These are phyloP conservation scores for Acanthamoeba lugdunensis DNA, from an alignment of 208 protist species.

Conservation along the genomic window DNA sequence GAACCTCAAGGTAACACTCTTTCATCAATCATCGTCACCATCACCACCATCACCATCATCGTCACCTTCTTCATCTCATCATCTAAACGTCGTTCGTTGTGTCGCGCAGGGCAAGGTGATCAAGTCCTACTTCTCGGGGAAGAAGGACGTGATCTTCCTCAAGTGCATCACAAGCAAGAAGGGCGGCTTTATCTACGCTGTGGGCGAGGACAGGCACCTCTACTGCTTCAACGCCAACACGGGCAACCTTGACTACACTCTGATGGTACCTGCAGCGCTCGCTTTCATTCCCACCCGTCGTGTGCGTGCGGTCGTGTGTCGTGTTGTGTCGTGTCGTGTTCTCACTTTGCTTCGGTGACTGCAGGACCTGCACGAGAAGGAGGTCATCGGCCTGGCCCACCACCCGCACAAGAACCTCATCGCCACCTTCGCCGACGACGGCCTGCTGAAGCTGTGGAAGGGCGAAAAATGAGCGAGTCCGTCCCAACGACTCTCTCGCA, in stretches of 20 bases:
- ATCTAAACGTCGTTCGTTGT: background rate
- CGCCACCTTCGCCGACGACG: conserved; percentile 78
- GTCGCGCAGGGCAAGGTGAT: conserved; percentile 49
- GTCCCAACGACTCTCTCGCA: background rate
- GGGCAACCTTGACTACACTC: conserved; percentile 57
- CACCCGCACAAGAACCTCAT: conserved; percentile 83
- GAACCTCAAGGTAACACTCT: background rate
- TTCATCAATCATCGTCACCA: background rate
- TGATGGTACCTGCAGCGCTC: conserved; percentile 10
- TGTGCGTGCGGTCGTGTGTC: too few relatives aligned
- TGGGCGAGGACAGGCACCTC: conserved; percentile 66
- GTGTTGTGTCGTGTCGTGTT: too few relatives aligned
- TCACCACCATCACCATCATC: background rate
- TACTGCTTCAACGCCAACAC: conserved; percentile 72
- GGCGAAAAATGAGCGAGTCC: background rate
- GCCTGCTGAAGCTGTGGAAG: conserved; percentile 79
- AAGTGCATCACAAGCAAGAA: conserved; percentile 20
- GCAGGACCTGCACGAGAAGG: conserved; percentile 76
- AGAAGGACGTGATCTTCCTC: conserved; percentile 45
- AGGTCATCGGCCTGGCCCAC: conserved; percentile 80
- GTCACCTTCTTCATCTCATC: background rate
- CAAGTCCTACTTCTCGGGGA: conserved; percentile 57
- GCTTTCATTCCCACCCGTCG: background rate
- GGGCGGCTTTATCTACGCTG: conserved; percentile 64
- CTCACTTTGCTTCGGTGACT: background rate